phyloP scores from a whole-genome alignment of 2,329 filamentous ascomycete genomes.

The Aspergillus japonicus region DNA sequence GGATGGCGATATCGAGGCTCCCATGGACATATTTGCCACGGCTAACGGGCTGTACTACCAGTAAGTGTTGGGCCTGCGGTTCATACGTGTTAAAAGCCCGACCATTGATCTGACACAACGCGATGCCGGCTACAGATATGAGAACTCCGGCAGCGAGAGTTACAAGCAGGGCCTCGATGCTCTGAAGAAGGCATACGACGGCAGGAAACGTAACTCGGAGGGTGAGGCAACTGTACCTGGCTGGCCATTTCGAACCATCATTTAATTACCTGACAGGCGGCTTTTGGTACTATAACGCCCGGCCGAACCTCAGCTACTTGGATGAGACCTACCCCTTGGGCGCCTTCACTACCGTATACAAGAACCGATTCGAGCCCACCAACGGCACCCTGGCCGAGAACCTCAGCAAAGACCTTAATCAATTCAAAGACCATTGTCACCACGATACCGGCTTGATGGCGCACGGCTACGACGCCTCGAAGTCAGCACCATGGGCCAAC shows the following conservation, averaged over 20 bases:
- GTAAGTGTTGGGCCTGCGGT: slow-evolving; percentile 6
- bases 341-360: slow-evolving; percentile 14
- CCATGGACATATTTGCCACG: slow-evolving; percentile 22
- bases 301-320: slow-evolving; percentile 54
- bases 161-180: slow-evolving; percentile 17
- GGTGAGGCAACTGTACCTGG: slow-evolving; percentile 4
- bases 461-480: slow-evolving; percentile 56
- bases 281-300: slow-evolving; percentile 30
- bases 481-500: slow-evolving; percentile 54
- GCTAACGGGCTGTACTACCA: slow-evolving; percentile 20
- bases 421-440: slow-evolving; percentile 47
- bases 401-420: slow-evolving; percentile 47
- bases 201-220: slow-evolving; percentile 19
- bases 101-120: background rate
- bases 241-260: background rate
- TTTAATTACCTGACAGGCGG: slow-evolving; percentile 8
- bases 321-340: slow-evolving; percentile 53
- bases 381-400: slow-evolving; percentile 47
- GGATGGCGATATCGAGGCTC: slow-evolving; percentile 19
- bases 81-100: background rate
- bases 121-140: slow-evolving; percentile 11
- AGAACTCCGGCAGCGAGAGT: slow-evolving; percentile 8
- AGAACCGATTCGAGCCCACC: slow-evolving; percentile 34
- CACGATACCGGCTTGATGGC: slow-evolving; percentile 48
- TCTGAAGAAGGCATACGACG: slow-evolving; percentile 20